phyloP scores from a whole-genome alignment of 2,329 filamentous ascomycete genomes.

The Onygena corvina region DNA sequence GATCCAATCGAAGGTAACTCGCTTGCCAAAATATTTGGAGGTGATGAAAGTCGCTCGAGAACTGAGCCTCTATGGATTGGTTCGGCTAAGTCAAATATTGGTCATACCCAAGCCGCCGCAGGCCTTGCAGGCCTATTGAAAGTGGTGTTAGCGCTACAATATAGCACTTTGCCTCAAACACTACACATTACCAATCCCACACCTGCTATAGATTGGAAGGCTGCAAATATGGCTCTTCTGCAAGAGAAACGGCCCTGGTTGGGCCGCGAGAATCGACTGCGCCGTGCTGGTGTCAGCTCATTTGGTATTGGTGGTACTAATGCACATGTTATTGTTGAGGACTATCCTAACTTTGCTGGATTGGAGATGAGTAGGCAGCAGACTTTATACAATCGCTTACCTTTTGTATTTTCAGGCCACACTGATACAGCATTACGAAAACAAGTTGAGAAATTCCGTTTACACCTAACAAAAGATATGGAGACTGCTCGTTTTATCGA shows the following conservation, averaged over 20 bases:
- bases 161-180: slow-evolving; percentile 21
- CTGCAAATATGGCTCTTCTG: slow-evolving; percentile 17
- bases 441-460: too few species aligned
- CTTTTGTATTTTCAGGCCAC: neutral
- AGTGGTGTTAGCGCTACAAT: slow-evolving; percentile 20
- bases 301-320: slow-evolving; percentile 21
- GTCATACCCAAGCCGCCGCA: slow-evolving; percentile 20
- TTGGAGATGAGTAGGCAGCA: neutral
- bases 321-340: slow-evolving; percentile 14
- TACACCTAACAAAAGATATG: too few species aligned
- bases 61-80: slow-evolving; percentile 16
- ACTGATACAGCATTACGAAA: too few species aligned
- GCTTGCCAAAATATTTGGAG: slow-evolving; percentile 13
- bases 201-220: slow-evolving; percentile 11
- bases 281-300: slow-evolving; percentile 24
- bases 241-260: slow-evolving; percentile 21
- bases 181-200: slow-evolving; percentile 13
- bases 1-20: slow-evolving; percentile 19
- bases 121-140: slow-evolving; percentile 22
- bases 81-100: slow-evolving; percentile 22
- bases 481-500: too few species aligned
- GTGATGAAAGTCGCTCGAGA: slow-evolving; percentile 2
- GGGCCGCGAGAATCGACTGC: slow-evolving; percentile 13
- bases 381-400: neutral
- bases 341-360: neutral